These are phyloP conservation scores for Marsdenia floribunda DNA, from an alignment of 257 asterid species.

Conservation along the genomic window DNA sequence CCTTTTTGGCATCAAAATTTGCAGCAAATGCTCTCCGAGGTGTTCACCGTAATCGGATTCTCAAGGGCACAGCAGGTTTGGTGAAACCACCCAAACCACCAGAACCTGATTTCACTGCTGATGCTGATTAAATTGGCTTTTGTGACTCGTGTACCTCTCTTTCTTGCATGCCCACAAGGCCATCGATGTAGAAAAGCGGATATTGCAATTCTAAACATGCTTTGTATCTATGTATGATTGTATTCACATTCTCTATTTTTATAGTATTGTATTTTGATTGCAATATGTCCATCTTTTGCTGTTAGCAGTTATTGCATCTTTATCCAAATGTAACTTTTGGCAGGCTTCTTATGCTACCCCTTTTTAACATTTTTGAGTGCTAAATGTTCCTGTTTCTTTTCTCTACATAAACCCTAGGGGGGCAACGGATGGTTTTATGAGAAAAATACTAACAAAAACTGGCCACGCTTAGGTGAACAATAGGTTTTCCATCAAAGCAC, in stretches of 20 bases:
- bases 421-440: too few relatives aligned
- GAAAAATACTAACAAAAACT: too few relatives aligned
- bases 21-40: slow-evolving; percentile 89
- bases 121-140: slow-evolving; percentile 23
- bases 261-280: neutral
- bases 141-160: slow-evolving; percentile 3
- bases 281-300: slow-evolving; percentile 6
- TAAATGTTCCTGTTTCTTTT: too few relatives aligned
- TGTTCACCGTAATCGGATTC: slow-evolving; percentile 82
- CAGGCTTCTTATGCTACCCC: neutral
- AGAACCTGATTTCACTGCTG: slow-evolving; percentile 89
- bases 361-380: neutral
- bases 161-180: slow-evolving; percentile 22
- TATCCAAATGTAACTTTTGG: neutral
- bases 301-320: neutral
- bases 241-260: neutral
- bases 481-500: too few relatives aligned
- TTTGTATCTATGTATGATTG: slow-evolving; percentile 2
- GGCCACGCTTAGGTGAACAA: too few relatives aligned
- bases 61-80: slow-evolving; percentile 63
- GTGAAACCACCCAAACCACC: slow-evolving; percentile 85
- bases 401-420: too few relatives aligned
- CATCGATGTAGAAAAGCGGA: slow-evolving; percentile 27
- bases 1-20: slow-evolving; percentile 74
- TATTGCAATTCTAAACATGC: slow-evolving; percentile 12